Base-by-base conservation (phyloP, 2,329 filamentous ascomycete genomes). In the Trichoderma breve region DNA sequence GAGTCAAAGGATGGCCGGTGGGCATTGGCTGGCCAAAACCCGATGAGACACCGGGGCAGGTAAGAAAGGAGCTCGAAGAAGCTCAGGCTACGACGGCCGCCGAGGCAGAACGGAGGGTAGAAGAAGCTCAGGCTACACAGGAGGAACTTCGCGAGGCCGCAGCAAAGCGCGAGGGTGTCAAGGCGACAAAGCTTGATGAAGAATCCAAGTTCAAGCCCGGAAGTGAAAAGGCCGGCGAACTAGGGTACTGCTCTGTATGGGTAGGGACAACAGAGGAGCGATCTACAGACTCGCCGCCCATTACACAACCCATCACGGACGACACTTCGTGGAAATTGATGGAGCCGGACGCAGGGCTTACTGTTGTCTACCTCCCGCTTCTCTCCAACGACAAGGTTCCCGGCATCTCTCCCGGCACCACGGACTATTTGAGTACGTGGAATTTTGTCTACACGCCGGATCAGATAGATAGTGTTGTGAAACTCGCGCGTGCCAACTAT, bases 401-500 rank as follows among this genome's bases (percentile, higher is more conserved):
- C 0, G 92, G 89, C 57, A 91, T 98, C n/a, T 92, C 97, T 75
- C 96, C 96, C 0, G 90, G 91, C 28, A 89, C 88, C 3, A 92
- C 89, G 68, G 94, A 97, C 73, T 98, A 94, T 81, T 90, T 98
- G 84, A 93, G 90, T 76, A 99, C 96, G 0, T 99, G 96, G 96
- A 99, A 99, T 79, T 98, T 98, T 79, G 91, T 98, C 34, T 99
- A 98, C 81, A 97, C 93, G 2, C 91, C 94, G 0, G 91, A 96
- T 71, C 92, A 99, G 80, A 90, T 99, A 67, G 95, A 98, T 76
- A 88, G 89, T 30, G 94, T 97, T 0, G 92, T 97, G 2, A 86
- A 88, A 6, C 86, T 99, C 32, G 95, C 96, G 1, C 87, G 90
- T 70, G 93, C 93, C 12, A 99, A 99, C 81, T 99, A 94, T 76